Evolutionary conservation across 306 rosid species (phyloP), one percentile per base, ranked within the genome.

Genomic region (apple (Malus domestica)): DNA sequence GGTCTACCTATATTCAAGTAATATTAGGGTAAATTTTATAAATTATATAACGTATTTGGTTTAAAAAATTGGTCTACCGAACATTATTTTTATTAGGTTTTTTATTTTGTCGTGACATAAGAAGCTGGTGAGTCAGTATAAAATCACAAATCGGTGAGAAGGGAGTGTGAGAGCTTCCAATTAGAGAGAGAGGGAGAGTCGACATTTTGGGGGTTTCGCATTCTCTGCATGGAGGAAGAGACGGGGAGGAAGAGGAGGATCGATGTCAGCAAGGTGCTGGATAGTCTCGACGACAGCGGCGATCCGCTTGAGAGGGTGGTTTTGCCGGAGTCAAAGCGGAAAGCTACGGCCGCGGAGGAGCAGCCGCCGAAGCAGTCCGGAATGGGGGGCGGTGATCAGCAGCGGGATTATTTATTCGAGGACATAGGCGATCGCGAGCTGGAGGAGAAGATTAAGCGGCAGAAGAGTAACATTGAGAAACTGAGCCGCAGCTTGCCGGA

Each of bases 151-250:
- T 9, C 45, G 45, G 45, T 40, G 45, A 58, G 63, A 10, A 23
- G 40, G 15, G n/a, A 27, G 38, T 11, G 67, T 12, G 20, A 29
- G n/a, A 63, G 22, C 5, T 16, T 5, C 15, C 2, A 63, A 18
- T 45, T 14, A 1, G 22, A 11, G 22, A 11, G 22, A 55, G 46
- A 44, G 45, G 4, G 59, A 0, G 25, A 10, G 2, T 27, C 15
- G 45, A 13, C 19, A 14, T 27, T 14, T 3, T 33, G 27, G 52
- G 51, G 51, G 15, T 58, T 35, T 13, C 66, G 52, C 40, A 29
- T 63, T 70, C 49, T 67, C 70, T 80, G 78, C 74, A 89, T 87
- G 89, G 84, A 85, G 54, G 80, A 67, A 54, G 85, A 49, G 49
- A 67, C 58, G 42, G 55, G 81, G 10, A 59, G 51, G 60, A 85